Evolutionary conservation across 1,284 basidiomycete species (phyloP).

Genomic region (Gomphus bonarii): DNA sequence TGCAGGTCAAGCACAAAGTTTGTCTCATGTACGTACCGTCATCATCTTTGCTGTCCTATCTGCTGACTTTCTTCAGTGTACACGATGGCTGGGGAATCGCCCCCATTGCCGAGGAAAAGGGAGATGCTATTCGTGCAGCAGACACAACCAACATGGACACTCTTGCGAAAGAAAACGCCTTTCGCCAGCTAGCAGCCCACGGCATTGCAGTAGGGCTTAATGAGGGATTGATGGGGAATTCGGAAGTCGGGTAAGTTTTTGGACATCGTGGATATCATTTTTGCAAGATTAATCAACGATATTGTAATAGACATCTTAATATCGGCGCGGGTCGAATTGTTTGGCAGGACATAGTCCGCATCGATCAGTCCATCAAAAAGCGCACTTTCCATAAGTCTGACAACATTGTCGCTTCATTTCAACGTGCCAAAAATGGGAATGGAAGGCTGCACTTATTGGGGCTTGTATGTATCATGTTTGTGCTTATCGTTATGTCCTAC

Average conservation of each 20-base stretch:
- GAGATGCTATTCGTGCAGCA: slow-evolving; percentile 79
- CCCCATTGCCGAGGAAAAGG: slow-evolving; percentile 55
- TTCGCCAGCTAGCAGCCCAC: slow-evolving; percentile 68
- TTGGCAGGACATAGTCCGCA: slow-evolving; percentile 92
- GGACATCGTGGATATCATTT: not conserved
- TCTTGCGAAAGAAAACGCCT: slow-evolving; percentile 68
- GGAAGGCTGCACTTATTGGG: slow-evolving; percentile 80
- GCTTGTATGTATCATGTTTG: slow-evolving; percentile 40
- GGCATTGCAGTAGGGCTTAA: slow-evolving; percentile 81
- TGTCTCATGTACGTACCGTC: slow-evolving; percentile 66
- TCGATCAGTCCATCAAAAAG: slow-evolving; percentile 85
- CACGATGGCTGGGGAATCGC: slow-evolving; percentile 92
- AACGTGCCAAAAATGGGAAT: slow-evolving; percentile 70
- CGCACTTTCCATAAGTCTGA: slow-evolving; percentile 73
- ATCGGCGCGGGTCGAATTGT: slow-evolving; percentile 87
- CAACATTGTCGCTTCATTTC: slow-evolving; percentile 59
- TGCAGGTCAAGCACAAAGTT: slow-evolving; percentile 74
- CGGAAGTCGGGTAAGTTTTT: slow-evolving; percentile 75
- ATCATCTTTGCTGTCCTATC: not conserved
- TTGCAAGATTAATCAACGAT: not conserved
- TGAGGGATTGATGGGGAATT: slow-evolving; percentile 93
- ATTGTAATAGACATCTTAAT: slow-evolving; percentile 64
- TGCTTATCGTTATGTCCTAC: slow-evolving; percentile 3
- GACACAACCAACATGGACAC: slow-evolving; percentile 81
- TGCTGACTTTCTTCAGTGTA: slow-evolving; percentile 42